These are phyloP conservation scores for Fusarium napiforme DNA, from an alignment of 2,329 filamentous ascomycete species.

Conservation along the genomic window DNA sequence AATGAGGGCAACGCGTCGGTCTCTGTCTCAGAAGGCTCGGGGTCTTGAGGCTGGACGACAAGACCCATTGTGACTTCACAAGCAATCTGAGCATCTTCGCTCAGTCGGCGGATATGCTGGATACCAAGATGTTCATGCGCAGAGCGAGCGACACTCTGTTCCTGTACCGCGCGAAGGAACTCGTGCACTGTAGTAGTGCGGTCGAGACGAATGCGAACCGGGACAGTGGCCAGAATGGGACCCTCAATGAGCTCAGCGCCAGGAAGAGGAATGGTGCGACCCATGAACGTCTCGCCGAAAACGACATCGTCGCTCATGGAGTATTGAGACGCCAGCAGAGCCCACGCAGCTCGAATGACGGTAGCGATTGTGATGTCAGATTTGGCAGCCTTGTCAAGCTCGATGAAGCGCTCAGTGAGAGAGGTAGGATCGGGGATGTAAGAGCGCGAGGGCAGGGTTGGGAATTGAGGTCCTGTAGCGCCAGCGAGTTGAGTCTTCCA, in stretches of 20 bases:
- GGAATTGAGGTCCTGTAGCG: slow-evolving; percentile 41
- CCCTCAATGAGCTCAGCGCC: slow-evolving; percentile 47
- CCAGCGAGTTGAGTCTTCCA: slow-evolving; percentile 41
- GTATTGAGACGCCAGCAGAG: slow-evolving; percentile 42
- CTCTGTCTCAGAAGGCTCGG: slow-evolving; percentile 12
- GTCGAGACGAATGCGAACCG: slow-evolving; percentile 40
- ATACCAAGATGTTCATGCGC: slow-evolving; percentile 49
- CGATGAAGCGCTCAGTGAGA: slow-evolving; percentile 33
- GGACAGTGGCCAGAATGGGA: slow-evolving; percentile 45
- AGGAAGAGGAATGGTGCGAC: slow-evolving; percentile 43
- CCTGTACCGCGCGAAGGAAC: slow-evolving; percentile 44
- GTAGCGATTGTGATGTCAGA: slow-evolving; percentile 41
- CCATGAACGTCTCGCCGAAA: slow-evolving; percentile 47
- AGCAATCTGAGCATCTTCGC: slow-evolving; percentile 60
- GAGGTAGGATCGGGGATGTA: slow-evolving; percentile 39
- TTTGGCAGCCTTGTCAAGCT: slow-evolving; percentile 29
- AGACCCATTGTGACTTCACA: slow-evolving; percentile 67
- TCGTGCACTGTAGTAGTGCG: slow-evolving; percentile 36
- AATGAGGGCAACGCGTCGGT: slow-evolving; percentile 53
- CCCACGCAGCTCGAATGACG: slow-evolving; percentile 45
- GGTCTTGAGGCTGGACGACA: slow-evolving; percentile 58
- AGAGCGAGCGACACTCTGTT: slow-evolving; percentile 40
- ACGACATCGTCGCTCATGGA: slow-evolving; percentile 45
- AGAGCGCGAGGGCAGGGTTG: slow-evolving; percentile 39
- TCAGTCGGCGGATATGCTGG: slow-evolving; percentile 54